These are phyloP conservation scores for Aspergillus ochraceus DNA, from an alignment of 2,329 filamentous ascomycete genomes.

Conservation along the genomic window DNA sequence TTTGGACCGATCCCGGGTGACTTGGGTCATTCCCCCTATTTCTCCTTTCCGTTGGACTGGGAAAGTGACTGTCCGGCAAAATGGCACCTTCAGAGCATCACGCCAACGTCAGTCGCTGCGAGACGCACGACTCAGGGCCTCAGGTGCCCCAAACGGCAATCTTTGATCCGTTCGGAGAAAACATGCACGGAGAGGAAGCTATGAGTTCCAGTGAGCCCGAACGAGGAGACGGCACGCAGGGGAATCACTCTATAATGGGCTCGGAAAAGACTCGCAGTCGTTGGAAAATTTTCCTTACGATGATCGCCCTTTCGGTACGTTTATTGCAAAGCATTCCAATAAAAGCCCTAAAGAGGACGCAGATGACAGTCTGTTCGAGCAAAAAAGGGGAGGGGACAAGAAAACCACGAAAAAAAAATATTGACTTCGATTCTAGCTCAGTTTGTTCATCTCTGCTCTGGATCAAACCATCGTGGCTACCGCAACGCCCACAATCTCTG, in stretches of 20 bases:
- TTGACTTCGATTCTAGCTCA: slow-evolving; percentile 11
- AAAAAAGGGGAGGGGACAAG: neutral
- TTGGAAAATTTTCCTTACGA: slow-evolving; percentile 17
- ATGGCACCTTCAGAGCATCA: neutral
- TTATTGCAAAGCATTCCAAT: neutral
- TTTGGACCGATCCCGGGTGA: neutral
- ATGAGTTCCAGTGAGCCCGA: neutral
- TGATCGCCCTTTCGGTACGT: slow-evolving; percentile 21
- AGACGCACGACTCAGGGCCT: neutral
- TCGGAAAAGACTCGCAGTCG: slow-evolving; percentile 10
- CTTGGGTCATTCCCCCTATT: neutral
- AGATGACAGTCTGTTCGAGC: neutral
- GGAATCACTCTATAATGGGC: neutral
- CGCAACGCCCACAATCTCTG: slow-evolving; percentile 60
- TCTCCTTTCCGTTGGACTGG: neutral
- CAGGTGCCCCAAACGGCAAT: neutral
- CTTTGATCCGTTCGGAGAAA: neutral
- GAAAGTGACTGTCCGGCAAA: neutral
- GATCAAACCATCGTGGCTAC: slow-evolving; percentile 61
- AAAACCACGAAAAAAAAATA: neutral
- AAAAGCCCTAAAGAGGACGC: neutral
- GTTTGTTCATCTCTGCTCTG: slow-evolving; percentile 31
- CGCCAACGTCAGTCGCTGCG: neutral
- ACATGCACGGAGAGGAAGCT: neutral
- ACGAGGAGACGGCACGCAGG: neutral